Conservation (phyloP, 441 rosid genomes). For the Corymbia citriodora region DNA sequence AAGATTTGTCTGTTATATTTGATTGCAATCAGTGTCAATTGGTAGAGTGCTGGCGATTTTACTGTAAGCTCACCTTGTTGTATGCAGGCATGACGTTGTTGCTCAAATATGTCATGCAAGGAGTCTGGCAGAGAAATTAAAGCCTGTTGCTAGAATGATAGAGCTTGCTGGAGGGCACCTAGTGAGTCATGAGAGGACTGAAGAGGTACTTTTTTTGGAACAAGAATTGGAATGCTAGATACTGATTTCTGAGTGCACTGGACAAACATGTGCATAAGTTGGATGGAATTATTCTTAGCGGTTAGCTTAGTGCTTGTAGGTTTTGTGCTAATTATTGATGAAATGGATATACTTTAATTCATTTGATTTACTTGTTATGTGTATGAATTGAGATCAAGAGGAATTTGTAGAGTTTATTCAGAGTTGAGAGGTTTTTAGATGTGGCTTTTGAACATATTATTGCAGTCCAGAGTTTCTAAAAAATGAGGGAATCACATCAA, state of each 20-base stretch:
- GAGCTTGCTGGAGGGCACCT: slow-evolving; percentile 98
- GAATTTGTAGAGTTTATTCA: background rate
- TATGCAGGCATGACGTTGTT: slow-evolving; percentile 74
- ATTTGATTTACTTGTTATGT: background rate
- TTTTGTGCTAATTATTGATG: background rate
- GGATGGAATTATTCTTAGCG: background rate
- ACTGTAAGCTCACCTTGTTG: background rate
- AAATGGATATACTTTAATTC: background rate
- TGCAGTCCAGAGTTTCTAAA: background rate
- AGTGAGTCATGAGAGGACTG: slow-evolving; percentile 85
- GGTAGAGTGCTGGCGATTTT: background rate
- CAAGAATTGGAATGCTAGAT: background rate
- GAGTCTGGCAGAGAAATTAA: slow-evolving; percentile 75
- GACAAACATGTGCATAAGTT: background rate
- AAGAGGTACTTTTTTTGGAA: slow-evolving; percentile 53
- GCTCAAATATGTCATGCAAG: slow-evolving; percentile 83
- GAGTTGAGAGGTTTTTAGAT: background rate
- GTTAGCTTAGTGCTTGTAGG: background rate
- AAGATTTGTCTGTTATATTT: background rate
- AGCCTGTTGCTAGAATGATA: slow-evolving; percentile 83
- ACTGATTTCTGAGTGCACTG: background rate
- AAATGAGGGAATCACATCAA: background rate
- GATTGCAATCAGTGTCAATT: background rate
- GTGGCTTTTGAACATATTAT: background rate
- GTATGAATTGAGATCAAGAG: background rate